Evolutionary conservation across 305 asterid species (phyloP), one percentile per base, ranked within the genome.

Genomic region (Fraxinus velutina): DNA sequence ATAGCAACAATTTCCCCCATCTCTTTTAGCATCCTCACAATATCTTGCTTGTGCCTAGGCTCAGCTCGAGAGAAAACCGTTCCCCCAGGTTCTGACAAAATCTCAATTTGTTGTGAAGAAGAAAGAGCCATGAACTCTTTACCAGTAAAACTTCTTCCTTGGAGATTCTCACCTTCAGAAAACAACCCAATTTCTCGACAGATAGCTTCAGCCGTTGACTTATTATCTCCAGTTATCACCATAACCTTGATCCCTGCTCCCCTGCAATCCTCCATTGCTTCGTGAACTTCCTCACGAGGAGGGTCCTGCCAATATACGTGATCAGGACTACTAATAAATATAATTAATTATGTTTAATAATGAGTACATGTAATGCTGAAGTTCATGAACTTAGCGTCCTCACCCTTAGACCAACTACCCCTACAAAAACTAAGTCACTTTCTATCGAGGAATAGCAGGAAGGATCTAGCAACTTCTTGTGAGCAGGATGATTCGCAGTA

Each of bases 161-260:
- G 32, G 73, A 92, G 88, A 89, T 89, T 89, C 82, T 90, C 97
- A 8, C 87, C 85, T 77, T 88, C 90, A 47, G 90, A 72, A 82
- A 95, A 93, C 55, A 95, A 84, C 47, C 81, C 78, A 68, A 95
- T 94, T 84, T 95, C 99, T 81, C 80, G 87, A 77, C 99, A 93
- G 68, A 95, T 91, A 24, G 98, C 94, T 85, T 95, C 99, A 5
- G 98, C 98, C 15, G 99, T 95, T 64, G 93, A 90, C 89, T 95
- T 95, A 83, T 95, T 92, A 86, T 95, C 99, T 66, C 99, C 99
- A 1, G 99, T 95, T 85, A 95, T 92, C 80, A 95, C 99, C 93
- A 93, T 91, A 10, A 95, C 98, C 75, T 88, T 87, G 73, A 95
- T 95, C 78, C 99, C 97, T 10, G 99, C 99, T 81, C 84, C 92